A percentile compares a stretch with the other conserved stretches of the same genome.
Evolutionary conservation across 1,139 yeast species (phyloP).

Genomic region (Blastobotrys elegans): DNA sequence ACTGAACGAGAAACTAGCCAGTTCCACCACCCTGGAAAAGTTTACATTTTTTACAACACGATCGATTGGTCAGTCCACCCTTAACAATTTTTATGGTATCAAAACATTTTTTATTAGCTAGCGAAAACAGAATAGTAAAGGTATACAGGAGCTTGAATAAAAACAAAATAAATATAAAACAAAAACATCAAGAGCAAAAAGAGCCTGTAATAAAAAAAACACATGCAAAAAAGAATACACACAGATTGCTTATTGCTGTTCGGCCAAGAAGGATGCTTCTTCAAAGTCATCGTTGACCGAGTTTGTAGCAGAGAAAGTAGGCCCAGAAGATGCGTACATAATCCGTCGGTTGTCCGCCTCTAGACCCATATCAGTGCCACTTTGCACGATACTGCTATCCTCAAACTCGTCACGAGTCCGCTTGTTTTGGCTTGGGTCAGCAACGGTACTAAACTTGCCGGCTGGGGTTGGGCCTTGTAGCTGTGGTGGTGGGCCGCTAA

Average conservation of each 20-base stretch:
- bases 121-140: background rate
- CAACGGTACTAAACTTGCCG: constrained; percentile 19
- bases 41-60: background rate
- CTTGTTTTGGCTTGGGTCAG: constrained; percentile 15
- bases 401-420: constrained; percentile 26
- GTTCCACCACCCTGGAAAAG: no score
- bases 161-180: background rate
- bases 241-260: background rate
- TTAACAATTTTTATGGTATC: background rate
- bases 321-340: constrained; percentile 35
- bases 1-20: no score
- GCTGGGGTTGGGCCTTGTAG: constrained; percentile 9
- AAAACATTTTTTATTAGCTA: background rate
- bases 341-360: constrained; percentile 33
- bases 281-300: constrained; percentile 27
- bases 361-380: constrained; percentile 33
- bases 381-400: no score
- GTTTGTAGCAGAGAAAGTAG: constrained; percentile 17
- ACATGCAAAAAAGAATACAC: background rate
- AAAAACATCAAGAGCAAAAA: background rate
- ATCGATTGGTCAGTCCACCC: background rate
- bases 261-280: constrained; percentile 19
- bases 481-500: constrained; percentile 8
- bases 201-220: background rate
- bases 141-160: background rate